Evolutionary conservation across 139 green algal genomes (phyloP).

Genomic region (Tetraselmis striata): DNA sequence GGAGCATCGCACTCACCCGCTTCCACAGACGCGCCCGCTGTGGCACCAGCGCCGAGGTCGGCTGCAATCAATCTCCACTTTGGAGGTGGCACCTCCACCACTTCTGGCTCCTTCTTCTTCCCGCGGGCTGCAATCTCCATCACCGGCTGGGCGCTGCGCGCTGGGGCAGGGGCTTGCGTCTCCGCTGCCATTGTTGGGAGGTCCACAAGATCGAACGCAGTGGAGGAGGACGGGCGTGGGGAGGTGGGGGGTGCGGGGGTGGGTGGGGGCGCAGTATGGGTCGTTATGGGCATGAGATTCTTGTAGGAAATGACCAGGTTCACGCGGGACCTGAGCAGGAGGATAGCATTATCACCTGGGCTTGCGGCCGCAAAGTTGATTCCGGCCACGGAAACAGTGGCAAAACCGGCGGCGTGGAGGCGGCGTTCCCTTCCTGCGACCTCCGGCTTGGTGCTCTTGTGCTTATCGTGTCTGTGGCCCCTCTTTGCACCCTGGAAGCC

Average conservation of each 20-base stretch:
- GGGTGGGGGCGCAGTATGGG: no score
- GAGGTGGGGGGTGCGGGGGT: not conserved
- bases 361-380: not conserved
- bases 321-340: not conserved
- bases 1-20: constrained; percentile 40
- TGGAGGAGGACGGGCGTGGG: not conserved
- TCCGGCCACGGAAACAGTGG: not conserved
- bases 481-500: not conserved
- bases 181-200: not conserved
- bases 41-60: constrained; percentile 75
- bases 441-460: not conserved
- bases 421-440: not conserved
- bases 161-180: not conserved
- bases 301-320: no score
- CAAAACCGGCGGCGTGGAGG: not conserved
- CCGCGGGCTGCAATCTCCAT: constrained; percentile 3
- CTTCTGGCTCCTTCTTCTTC: not conserved
- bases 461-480: not conserved
- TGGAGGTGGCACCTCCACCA: constrained; percentile 7
- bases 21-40: constrained; percentile 74
- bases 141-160: not conserved
- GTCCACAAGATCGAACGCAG: not conserved
- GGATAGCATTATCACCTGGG: not conserved
- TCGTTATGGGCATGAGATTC: no score
- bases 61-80: constrained; percentile 55